Base-by-base conservation (phyloP, 805 yeast genomes). In the Metahyphopichia silvanorum region DNA sequence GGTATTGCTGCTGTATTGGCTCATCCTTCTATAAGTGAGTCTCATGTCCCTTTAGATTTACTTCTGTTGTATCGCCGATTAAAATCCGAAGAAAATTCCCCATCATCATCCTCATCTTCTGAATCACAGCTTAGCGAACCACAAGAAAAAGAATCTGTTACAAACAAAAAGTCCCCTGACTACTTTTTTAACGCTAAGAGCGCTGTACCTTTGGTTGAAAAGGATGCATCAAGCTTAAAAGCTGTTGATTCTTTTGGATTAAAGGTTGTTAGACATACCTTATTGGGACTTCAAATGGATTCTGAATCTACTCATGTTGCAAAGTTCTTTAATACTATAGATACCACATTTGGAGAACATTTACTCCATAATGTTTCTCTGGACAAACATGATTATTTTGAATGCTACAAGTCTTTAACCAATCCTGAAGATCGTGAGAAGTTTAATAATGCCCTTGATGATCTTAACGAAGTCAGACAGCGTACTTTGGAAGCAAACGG, bases 221-320 rank as follows among this genome's bases (percentile, higher is more conserved):
- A 82, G 40, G 75, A 75, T 25, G 65, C 71, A 21, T 78, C 69
- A 2, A 63, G 63, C 11, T 67, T 89, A 30, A 58, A 61, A 29
- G 69, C 94, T 1, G 95, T 86, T 6, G 81, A 79, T 27, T 77
- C 95, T 0, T 76, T 78, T 39, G 94, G 93, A 9, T 71, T 88
- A 60, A 81, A 80, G 43, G 82, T 81, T 11, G 81, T 89, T 38
- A 77, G 91, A 53, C 86, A 84, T 45, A 76, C 91, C 3, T 65
- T 88, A 24, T 51, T 77, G 21, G 73, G 72, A 0, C 53, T 67
- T 29, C 55, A 57, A 30, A 47, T 60, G 11, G 53, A 51, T 21
- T 42, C 43, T 5, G 46, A 42, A 13, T 29, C 43, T 9, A 33
- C 41, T 6, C 44, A 47, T 8, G 34, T 63, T 18, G 55, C 51